A percentile compares a stretch with the other conserved stretches of the same genome.
Conservation (phyloP, 2,329 filamentous ascomycete genomes). For the Neofusicoccum sp. region DNA sequence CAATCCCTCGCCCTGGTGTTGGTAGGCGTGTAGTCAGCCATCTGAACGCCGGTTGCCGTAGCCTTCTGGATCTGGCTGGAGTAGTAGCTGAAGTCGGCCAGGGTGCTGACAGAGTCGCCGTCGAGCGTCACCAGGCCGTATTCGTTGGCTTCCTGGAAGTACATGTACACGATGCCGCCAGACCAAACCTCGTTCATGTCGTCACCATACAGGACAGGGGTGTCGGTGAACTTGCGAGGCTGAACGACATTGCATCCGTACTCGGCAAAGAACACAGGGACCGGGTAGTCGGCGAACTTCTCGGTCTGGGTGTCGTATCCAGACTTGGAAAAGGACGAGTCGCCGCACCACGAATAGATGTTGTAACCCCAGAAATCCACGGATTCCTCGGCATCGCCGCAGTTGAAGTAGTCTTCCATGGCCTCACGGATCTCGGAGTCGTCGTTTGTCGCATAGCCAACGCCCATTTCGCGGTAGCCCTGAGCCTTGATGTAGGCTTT, state of each 20-base stretch:
- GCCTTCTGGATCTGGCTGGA: constrained; percentile 70
- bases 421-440: constrained; percentile 79
- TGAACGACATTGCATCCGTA: constrained; percentile 86
- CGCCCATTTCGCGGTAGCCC: constrained; percentile 76
- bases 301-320: constrained; percentile 81
- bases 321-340: constrained; percentile 74
- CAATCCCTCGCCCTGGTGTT: constrained; percentile 71
- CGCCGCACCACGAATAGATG: constrained; percentile 98
- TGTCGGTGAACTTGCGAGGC: constrained; percentile 82
- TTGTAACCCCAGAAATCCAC: constrained; percentile 99
- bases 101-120: constrained; percentile 63
- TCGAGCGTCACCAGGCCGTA: constrained; percentile 75
- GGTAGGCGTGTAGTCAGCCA: constrained; percentile 68
- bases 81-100: constrained; percentile 75
- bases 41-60: constrained; percentile 66
- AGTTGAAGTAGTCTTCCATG: constrained; percentile 94
- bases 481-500: constrained; percentile 89
- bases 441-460: constrained; percentile 96
- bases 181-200: constrained; percentile 89
- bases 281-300: constrained; percentile 86
- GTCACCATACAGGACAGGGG: constrained; percentile 74
- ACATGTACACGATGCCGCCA: constrained; percentile 99
- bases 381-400: constrained; percentile 62
- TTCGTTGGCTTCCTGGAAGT: constrained; percentile 87
- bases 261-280: constrained; percentile 97